These are phyloP conservation scores for Alternaria tenuissima DNA, from an alignment of 2,329 filamentous ascomycete genomes.

Conservation along the genomic window DNA sequence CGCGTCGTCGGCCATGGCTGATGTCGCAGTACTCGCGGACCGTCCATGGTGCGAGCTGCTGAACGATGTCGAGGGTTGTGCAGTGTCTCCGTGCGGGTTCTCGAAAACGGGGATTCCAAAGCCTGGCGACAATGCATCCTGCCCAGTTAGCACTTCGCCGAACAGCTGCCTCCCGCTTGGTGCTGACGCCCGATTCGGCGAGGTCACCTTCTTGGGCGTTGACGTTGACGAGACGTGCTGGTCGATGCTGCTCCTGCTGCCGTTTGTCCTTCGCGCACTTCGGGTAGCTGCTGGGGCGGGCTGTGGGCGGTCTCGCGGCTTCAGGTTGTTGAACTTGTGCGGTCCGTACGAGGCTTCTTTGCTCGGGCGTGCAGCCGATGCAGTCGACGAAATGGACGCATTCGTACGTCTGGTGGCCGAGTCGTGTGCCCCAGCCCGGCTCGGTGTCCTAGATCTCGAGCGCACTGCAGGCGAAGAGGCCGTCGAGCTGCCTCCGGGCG, in stretches of 20 bases:
- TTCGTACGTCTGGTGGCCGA: conserved; percentile 20
- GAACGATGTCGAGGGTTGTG: conserved; percentile 26
- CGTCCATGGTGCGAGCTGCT: conserved; percentile 28
- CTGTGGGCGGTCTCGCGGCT: conserved; percentile 47
- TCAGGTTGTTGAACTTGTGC: conserved; percentile 49
- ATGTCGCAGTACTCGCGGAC: conserved; percentile 29
- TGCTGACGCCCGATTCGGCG: conserved; percentile 33
- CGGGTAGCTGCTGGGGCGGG: conserved; percentile 43
- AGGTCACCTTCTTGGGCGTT: conserved; percentile 34
- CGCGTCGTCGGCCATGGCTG: conserved; percentile 21
- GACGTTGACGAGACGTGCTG: conserved; percentile 35
- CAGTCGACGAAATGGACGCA: conserved; percentile 37
- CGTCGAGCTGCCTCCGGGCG: conserved; percentile 35
- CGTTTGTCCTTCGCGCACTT: conserved; percentile 35
- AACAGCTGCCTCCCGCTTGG: conserved; percentile 44
- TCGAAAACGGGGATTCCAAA: conserved; percentile 45
- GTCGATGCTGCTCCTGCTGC: conserved; percentile 37
- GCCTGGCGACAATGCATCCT: conserved; percentile 41
- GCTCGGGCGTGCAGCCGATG: conserved; percentile 35
- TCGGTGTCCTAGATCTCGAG: conserved; percentile 32
- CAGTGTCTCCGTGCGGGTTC: conserved; percentile 17
- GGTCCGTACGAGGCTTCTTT: conserved; percentile 45
- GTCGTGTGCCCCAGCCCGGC: conserved; percentile 23
- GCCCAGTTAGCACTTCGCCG: conserved; percentile 47
- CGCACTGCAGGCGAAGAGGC: conserved; percentile 29